Conservation (phyloP, 2,329 filamentous ascomycete species). For the Juglanconis juglandina region DNA sequence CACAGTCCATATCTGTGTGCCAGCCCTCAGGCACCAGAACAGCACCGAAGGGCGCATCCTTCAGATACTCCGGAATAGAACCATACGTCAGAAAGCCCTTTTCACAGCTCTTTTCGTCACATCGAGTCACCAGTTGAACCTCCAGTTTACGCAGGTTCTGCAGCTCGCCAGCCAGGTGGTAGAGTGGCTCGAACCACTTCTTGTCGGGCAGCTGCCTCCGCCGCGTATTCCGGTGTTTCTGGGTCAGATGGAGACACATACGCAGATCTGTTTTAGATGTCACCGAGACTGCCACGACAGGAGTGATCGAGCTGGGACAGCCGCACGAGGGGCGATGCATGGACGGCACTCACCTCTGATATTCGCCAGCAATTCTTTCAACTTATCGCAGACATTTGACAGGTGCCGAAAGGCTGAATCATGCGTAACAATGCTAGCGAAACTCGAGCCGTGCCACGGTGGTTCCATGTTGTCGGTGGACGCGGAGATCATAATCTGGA, state of each 20-base stretch:
- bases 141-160: constrained; percentile 1
- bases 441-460: background rate
- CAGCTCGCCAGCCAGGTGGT: background rate
- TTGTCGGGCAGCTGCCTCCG: background rate
- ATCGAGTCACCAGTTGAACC: background rate
- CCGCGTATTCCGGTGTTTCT: background rate
- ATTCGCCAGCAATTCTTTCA: background rate
- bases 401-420: background rate
- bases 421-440: too few species aligned
- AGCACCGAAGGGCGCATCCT: background rate
- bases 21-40: constrained; percentile 4
- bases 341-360: background rate
- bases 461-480: background rate
- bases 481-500: background rate
- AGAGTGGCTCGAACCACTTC: background rate
- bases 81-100: background rate
- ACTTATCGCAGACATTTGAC: background rate
- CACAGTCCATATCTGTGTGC: background rate
- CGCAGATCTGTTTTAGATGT: background rate
- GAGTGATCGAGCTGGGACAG: too few species aligned
- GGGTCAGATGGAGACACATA: background rate
- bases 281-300: too few species aligned
- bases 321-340: too few species aligned
- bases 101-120: too few species aligned
- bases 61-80: background rate